These are phyloP conservation scores for Candida quercuum DNA, from an alignment of 805 yeast species.

Conservation along the genomic window DNA sequence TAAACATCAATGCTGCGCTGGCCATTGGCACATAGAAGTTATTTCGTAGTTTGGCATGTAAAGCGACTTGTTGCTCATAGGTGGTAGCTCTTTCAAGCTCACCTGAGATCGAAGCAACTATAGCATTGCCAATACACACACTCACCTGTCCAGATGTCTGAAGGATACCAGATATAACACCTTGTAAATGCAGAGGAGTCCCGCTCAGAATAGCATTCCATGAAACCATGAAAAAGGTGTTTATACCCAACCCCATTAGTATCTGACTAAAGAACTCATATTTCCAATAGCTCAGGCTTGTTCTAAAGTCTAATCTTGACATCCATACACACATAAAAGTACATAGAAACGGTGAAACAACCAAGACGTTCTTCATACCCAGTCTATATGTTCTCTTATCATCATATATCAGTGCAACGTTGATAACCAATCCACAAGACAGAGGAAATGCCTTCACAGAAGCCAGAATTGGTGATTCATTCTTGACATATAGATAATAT, in stretches of 20 bases:
- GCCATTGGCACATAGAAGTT: too few species aligned
- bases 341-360: too few species aligned
- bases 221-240: conserved; percentile 28
- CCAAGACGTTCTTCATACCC: too few species aligned
- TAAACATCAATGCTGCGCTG: too few species aligned
- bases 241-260: conserved; percentile 6
- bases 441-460: background rate
- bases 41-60: too few species aligned
- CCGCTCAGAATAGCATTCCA: conserved; percentile 10
- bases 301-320: conserved; percentile 13
- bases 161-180: conserved; percentile 28
- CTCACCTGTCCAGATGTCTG: conserved; percentile 30
- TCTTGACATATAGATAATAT: conserved; percentile 18
- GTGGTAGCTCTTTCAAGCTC: too few species aligned
- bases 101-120: conserved; percentile 20
- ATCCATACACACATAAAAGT: conserved; percentile 16
- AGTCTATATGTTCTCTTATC: too few species aligned
- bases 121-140: conserved; percentile 20
- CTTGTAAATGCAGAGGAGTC: conserved; percentile 31
- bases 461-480: background rate
- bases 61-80: too few species aligned
- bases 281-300: conserved; percentile 6
- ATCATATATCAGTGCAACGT: background rate
- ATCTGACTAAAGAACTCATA: background rate
- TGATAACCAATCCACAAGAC: conserved; percentile 12